These are phyloP conservation scores for Pyrenula massariospora DNA, from an alignment of 495 filamentous ascomycete species.

Conservation along the genomic window DNA sequence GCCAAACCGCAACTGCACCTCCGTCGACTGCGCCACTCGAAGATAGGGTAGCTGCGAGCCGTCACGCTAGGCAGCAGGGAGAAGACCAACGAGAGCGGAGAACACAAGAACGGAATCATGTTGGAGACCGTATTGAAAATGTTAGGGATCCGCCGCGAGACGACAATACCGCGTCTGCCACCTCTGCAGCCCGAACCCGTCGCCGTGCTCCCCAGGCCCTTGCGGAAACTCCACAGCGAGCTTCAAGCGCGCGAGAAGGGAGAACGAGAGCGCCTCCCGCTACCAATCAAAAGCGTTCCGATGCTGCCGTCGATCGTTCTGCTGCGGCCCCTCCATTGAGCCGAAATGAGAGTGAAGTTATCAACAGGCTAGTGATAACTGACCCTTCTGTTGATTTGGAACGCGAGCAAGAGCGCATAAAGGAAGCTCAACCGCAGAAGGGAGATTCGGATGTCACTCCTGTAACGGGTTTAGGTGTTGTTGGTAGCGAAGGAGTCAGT, in stretches of 20 bases:
- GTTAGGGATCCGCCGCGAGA: conserved; percentile 10
- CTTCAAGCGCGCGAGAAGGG: conserved; percentile 35
- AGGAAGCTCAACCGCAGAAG: conserved; percentile 45
- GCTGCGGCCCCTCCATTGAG: conserved; percentile 17
- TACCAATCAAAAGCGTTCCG: conserved; percentile 27
- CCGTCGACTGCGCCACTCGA: conserved; percentile 10
- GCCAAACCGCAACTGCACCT: conserved; percentile 27
- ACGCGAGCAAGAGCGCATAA: conserved; percentile 61
- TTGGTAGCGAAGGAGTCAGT: conserved; percentile 41
- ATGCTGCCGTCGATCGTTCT: conserved; percentile 33
- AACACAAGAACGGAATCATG: conserved; percentile 17
- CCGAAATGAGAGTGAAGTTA: conserved; percentile 52
- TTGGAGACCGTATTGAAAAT: conserved; percentile 6
- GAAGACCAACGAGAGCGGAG: conserved; percentile 22
- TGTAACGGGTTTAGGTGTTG: conserved; percentile 41
- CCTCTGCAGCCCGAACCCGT: conserved; percentile 35
- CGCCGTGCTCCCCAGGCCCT: conserved; percentile 29
- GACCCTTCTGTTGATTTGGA: conserved; percentile 71
- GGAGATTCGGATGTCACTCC: conserved; percentile 33
- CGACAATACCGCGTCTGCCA: conserved; percentile 21
- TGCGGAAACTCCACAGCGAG: conserved; percentile 27
- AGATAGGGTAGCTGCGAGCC: conserved; percentile 17
- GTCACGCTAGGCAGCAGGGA: conserved; percentile 18
- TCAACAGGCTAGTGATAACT: conserved; percentile 66
- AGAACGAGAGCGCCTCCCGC: conserved; percentile 28